Evolutionary conservation across 2,329 filamentous ascomycete genomes (phyloP), one percentile per base, ranked within the genome.

Genomic region (Neofusicoccum laricinum): DNA sequence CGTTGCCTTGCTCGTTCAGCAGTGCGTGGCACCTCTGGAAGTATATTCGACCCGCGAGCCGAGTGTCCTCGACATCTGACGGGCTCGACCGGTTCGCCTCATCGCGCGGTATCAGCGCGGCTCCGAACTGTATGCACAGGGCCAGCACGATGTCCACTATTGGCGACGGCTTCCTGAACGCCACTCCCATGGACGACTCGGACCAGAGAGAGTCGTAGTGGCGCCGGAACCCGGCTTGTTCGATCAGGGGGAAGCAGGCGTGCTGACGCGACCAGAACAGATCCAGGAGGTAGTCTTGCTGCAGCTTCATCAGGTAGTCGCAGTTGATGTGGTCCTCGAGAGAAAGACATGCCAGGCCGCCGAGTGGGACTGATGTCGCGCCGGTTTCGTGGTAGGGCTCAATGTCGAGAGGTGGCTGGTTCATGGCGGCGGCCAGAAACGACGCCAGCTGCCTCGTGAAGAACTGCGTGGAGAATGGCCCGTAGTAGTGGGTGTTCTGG

Each of bases 81-180:
- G 11, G 55, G 19, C 11, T 45, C 2, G 3, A 3, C 3, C 32
- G 53, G n/a, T 10, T 25, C 21, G 7, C 11, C 5, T 46, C 38
- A 19, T 57, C 30, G 12, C 38, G 12, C 5, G 41, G 55, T 10
- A 59, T 30, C 61, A 69, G 68, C 6, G 72, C 66, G 6, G 77
- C 71, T 15, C 78, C 78, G 43, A 80, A 79, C 69, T 85, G 83
- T 75, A 85, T 81, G 66, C 80, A 82, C 10, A 85, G 64, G 0
- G 83, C 83, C 15, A 85, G 69, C 38, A 85, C 71, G 25, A 85
- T 84, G 64, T 85, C 84, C 0, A 83, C 80, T 0, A 85, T 73
- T 1, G 83, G 77, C 2, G 82, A 85, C 2, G 78, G 74, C 61
- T 77, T 78, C 6, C 83, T 75, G 38, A 59, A 59, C 2, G 55